Percentiles rank a stretch among this genome's conserved stretches.
These are phyloP conservation scores for Cercophora newfieldiana DNA, from an alignment of 495 filamentous ascomycete genomes.

Conservation along the genomic window DNA sequence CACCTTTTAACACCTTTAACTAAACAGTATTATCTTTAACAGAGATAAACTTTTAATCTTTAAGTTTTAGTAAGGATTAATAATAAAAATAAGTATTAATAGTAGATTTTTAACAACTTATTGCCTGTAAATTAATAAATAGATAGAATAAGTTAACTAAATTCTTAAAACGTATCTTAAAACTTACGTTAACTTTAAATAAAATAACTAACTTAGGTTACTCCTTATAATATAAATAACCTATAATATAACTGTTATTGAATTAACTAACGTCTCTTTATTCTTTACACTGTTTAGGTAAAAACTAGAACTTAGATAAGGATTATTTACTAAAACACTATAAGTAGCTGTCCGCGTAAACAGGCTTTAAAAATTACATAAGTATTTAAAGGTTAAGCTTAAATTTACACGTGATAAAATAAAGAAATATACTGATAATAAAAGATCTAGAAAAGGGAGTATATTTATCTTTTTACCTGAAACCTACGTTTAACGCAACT, in stretches of 20 bases:
- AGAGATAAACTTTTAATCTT: too few relatives aligned
- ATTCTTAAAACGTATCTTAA: not conserved
- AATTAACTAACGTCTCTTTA: not conserved
- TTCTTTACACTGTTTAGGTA: not conserved
- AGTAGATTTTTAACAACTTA: conserved; percentile 41
- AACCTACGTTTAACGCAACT: not conserved
- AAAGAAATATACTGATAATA: not conserved
- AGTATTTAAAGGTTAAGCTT: not conserved
- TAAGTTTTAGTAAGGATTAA: too few relatives aligned
- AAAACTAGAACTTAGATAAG: not conserved
- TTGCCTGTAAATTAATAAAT: conserved; percentile 22
- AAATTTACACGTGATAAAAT: not conserved
- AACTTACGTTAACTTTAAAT: conserved; percentile 7
- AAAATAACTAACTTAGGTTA: not conserved
- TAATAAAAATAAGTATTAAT: not conserved
- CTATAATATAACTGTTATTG: too few relatives aligned
- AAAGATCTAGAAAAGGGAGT: not conserved
- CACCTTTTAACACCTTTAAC: not conserved
- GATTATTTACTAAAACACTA: not conserved
- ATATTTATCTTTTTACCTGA: not conserved
- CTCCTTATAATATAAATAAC: too few relatives aligned
- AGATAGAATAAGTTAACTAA: too few relatives aligned
- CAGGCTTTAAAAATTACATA: not conserved
- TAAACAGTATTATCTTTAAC: not conserved
- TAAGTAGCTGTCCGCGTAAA: too few relatives aligned